Evolutionary conservation across 805 yeast species (phyloP).

Genomic region (Ogataea polymorpha): DNA sequence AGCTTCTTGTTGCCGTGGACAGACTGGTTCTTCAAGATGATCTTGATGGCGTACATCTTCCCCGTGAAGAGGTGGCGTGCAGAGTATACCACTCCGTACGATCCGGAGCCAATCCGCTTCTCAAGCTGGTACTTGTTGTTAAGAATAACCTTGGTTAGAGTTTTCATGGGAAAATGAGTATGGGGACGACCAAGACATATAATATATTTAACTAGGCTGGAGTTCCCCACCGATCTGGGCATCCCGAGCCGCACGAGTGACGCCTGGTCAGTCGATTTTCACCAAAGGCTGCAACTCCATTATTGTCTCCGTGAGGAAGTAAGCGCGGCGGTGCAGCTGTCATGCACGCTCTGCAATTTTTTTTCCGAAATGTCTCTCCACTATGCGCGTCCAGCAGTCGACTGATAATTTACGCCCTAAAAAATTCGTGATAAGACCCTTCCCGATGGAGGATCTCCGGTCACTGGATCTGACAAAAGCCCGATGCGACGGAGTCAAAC

Average conservation of each 20-base stretch:
- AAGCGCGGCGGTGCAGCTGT: background rate
- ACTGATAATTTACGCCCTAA: constrained; percentile 1
- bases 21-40: constrained; percentile 50
- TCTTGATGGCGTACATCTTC: constrained; percentile 65
- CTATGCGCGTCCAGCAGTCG: constrained; percentile 2
- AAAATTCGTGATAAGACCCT: background rate
- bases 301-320: background rate
- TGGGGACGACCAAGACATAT: background rate
- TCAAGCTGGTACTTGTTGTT: constrained; percentile 41
- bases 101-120: constrained; percentile 73
- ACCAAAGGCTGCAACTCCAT: background rate
- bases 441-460: constrained; percentile 4
- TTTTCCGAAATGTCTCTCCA: constrained; percentile 7
- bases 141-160: constrained; percentile 29
- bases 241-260: constrained; percentile 4
- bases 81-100: constrained; percentile 76
- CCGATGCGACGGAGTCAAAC: constrained; percentile 4
- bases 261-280: constrained; percentile 5
- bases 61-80: constrained; percentile 55
- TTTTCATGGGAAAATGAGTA: constrained; percentile 22
- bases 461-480: constrained; percentile 9
- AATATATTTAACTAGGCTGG: constrained; percentile 1
- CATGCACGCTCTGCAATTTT: background rate
- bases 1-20: constrained; percentile 30
- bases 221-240: constrained; percentile 2